phyloP scores from a whole-genome alignment of 2,329 filamentous ascomycete genomes.

The Tolypocladium guangdongense region DNA sequence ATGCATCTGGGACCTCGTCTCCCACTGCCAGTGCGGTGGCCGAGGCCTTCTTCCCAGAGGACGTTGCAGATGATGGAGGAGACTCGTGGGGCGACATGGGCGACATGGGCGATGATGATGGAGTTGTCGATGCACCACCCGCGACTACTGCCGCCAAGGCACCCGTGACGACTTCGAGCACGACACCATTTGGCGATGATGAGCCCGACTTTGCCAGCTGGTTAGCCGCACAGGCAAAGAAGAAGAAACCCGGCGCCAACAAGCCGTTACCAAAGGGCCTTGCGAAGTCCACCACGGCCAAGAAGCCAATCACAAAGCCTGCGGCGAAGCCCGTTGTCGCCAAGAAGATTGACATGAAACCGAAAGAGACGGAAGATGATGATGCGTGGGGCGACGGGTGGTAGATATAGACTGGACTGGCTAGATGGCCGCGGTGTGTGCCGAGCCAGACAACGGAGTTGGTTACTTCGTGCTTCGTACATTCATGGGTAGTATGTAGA shows the following conservation, averaged over 20 bases:
- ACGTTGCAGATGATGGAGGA: constrained; percentile 49
- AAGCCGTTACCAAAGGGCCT: constrained; percentile 79
- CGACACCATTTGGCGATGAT: constrained; percentile 63
- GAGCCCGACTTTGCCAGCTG: constrained; percentile 96
- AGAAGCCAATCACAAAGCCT: constrained; percentile 33
- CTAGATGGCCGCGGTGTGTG: neutral
- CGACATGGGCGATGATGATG: constrained; percentile 46
- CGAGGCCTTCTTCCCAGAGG: constrained; percentile 43
- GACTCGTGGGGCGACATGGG: constrained; percentile 70
- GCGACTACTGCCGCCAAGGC: constrained; percentile 15
- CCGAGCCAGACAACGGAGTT: neutral
- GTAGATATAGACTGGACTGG: constrained; percentile 23
- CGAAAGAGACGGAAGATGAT: constrained; percentile 46
- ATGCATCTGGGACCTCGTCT: constrained; percentile 36
- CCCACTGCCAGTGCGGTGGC: constrained; percentile 31
- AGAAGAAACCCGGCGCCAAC: constrained; percentile 55
- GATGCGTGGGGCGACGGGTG: constrained; percentile 59
- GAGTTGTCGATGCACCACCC: constrained; percentile 22
- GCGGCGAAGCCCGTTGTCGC: constrained; percentile 31
- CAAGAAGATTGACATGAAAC: constrained; percentile 62
- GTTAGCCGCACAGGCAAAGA: constrained; percentile 74
- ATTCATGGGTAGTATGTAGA: neutral
- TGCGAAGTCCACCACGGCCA: constrained; percentile 42
- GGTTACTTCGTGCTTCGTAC: neutral
- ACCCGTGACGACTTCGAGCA: constrained; percentile 17